Evolutionary conservation across 2,329 filamentous ascomycete species (phyloP).

Genomic region (Neofusicoccum ribis): DNA sequence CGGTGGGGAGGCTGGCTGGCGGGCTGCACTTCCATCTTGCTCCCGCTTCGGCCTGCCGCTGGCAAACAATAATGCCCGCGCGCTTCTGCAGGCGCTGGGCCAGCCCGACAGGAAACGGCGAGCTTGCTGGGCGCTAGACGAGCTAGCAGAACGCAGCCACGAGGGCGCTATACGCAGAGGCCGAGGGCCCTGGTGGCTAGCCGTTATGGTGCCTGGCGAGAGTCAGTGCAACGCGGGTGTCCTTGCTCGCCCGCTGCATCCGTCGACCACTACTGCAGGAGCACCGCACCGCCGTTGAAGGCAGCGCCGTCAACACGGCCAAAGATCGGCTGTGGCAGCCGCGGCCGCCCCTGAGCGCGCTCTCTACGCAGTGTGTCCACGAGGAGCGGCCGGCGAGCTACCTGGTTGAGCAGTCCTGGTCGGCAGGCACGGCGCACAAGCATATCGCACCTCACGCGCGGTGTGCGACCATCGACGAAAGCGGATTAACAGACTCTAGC

Average conservation of each 20-base stretch:
- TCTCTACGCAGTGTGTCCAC: not conserved
- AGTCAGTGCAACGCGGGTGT: constrained; percentile 8
- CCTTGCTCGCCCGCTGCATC: not conserved
- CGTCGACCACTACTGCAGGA: not conserved
- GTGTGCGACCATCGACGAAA: not conserved
- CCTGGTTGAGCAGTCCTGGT: not conserved
- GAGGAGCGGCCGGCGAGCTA: not conserved
- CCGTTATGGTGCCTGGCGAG: not conserved
- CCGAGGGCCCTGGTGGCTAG: not conserved
- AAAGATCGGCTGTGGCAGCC: not conserved
- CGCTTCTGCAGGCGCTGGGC: not conserved
- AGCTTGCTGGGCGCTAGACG: not conserved
- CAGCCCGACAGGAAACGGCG: not conserved
- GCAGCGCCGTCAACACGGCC: not conserved
- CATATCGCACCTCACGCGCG: not conserved
- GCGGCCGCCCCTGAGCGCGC: not conserved
- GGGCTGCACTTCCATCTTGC: not conserved
- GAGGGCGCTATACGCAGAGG: not conserved
- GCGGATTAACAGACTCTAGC: not conserved
- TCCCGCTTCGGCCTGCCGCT: too few species aligned
- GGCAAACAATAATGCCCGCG: too few species aligned
- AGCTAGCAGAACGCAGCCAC: not conserved
- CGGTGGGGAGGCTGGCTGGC: not conserved
- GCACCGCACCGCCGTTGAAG: not conserved
- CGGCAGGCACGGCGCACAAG: not conserved